These are phyloP conservation scores for Plenodomus lindquistii DNA, from an alignment of 2,329 filamentous ascomycete species.

Conservation along the genomic window DNA sequence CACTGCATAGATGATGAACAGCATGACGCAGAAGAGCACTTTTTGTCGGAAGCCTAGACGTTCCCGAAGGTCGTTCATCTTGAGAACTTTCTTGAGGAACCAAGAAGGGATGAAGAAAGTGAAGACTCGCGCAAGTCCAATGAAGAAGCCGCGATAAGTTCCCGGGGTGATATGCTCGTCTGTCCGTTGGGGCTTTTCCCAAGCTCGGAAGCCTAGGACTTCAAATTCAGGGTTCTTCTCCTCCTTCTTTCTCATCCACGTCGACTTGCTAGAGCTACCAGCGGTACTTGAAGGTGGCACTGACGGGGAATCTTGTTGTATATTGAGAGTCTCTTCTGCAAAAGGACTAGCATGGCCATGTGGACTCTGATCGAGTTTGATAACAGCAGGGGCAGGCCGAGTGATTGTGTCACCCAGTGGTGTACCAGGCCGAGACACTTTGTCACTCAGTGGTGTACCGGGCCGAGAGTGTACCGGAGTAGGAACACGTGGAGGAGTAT, in stretches of 20 bases:
- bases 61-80: slow-evolving; percentile 1
- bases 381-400: no score
- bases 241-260: background rate
- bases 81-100: slow-evolving; percentile 1
- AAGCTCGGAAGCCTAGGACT: slow-evolving; percentile 1
- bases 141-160: background rate
- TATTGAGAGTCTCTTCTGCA: no score
- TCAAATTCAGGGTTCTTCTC: background rate
- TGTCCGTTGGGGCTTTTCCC: slow-evolving; percentile 1
- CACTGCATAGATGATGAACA: background rate
- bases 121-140: background rate
- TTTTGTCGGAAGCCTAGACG: slow-evolving; percentile 1
- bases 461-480: no score
- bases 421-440: no score
- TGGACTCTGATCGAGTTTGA: no score
- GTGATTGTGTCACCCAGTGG: no score
- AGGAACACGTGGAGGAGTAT: no score
- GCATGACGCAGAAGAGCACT: background rate
- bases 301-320: no score
- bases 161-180: slow-evolving; percentile 1
- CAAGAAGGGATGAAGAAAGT: slow-evolving; percentile 1
- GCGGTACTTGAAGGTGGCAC: no score
- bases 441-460: no score
- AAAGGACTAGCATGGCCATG: no score
- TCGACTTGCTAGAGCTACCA: background rate